Evolutionary conservation across 2,329 filamentous ascomycete genomes (phyloP), one percentile per base, ranked within the genome.

Genomic region (Diaporthe nobilis): DNA sequence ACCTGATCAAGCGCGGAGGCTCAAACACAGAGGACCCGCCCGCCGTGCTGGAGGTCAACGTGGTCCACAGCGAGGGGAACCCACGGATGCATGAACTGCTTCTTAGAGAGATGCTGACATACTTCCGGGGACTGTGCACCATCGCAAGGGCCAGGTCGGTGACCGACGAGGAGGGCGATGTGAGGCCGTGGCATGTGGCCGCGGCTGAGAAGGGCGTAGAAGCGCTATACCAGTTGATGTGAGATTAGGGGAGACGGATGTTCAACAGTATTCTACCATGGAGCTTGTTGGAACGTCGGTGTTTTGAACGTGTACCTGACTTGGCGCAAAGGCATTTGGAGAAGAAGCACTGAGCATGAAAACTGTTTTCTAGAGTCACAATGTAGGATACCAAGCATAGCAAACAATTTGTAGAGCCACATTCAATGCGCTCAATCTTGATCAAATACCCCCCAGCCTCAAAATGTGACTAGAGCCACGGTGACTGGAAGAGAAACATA

Each of bases 131-230:
- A 0, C 82, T 97, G 77, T 92, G 92, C 0, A 90, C 94, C 25
- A 81, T 97, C 79, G 94, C 93, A 2, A 88, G 91, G 77, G 90
- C 92, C 31, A 90, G 93, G 76, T 93, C 91, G 0, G 85, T 92
- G 80, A 86, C 92, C 80, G 88, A 91, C 80, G 83, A 87, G 76
- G 86, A 91, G 72, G 87, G 85, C 67, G 91, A 92, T 80, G 88
- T 92, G n/a, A 85, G 94, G 79, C 94, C 94, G 25, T 95, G 94
- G 93, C 94, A 96, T 86, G 86, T 96, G 76, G 92, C 91, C 17
- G 92, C 90, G 25, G 94, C 92, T 3, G 89, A 93, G 83, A 93
- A 93, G 84, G 93, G 90, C 2, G 91, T 92, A 5, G 87, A 90
- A 81, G 92, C 89, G 28, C 83, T 96, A 81, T 91, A 92, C 82